phyloP scores from a whole-genome alignment of 2,329 filamentous ascomycete species.

The Endothia cerciana region DNA sequence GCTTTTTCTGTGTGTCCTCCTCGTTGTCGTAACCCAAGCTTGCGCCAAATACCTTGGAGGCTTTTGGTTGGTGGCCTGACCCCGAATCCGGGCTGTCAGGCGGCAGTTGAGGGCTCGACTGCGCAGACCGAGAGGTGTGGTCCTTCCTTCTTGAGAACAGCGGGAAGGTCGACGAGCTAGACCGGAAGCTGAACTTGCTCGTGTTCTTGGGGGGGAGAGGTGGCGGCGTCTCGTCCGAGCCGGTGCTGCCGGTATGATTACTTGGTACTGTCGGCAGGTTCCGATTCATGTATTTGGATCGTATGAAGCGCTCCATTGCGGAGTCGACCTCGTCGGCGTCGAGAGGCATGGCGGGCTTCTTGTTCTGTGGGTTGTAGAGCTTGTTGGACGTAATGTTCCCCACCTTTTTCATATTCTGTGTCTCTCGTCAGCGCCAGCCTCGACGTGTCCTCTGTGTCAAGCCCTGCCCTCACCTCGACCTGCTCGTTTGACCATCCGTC shows the following conservation, averaged over 20 bases:
- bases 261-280: constrained; percentile 41
- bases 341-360: constrained; percentile 81
- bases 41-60: constrained; percentile 71
- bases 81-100: constrained; percentile 34
- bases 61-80: constrained; percentile 53
- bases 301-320: constrained; percentile 93
- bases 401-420: constrained; percentile 88
- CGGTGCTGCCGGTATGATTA: constrained; percentile 50
- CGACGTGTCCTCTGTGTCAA: too few species aligned
- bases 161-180: constrained; percentile 70
- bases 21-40: constrained; percentile 58
- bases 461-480: constrained; percentile 73
- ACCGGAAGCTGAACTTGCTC: constrained; percentile 63
- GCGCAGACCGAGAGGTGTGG: constrained; percentile 36
- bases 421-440: constrained; percentile 11
- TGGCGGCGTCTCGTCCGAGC: constrained; percentile 63
- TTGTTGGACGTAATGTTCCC: constrained; percentile 88
- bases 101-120: constrained; percentile 27
- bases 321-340: constrained; percentile 92
- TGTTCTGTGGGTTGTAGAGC: constrained; percentile 84
- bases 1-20: constrained; percentile 74
- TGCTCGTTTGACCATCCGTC: constrained; percentile 96
- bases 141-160: constrained; percentile 65
- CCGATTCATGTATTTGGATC: constrained; percentile 84
- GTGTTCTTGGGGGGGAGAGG: constrained; percentile 67